Evolutionary conservation across 257 asterid genomes (phyloP), one percentile per base, ranked within the genome.

Genomic region (Mentha longifolia): DNA sequence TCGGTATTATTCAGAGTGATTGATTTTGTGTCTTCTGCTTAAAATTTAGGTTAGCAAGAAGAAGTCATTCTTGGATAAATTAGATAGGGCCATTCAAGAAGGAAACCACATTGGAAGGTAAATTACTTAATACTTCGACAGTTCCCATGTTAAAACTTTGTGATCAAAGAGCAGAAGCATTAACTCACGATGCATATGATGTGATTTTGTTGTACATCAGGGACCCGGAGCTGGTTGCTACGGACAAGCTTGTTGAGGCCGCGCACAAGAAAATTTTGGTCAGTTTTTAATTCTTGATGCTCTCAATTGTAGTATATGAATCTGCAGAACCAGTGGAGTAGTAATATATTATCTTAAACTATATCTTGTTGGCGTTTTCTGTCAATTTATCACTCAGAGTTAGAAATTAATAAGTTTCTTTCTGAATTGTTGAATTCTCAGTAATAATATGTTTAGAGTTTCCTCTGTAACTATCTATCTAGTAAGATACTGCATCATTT

Each of bases 191-290:
- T 42, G 2, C 31, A 28, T 28, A 16, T 6, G 25, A 49, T 66
- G 71, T 12, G 47, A 28, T 69, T 77, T 61, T 47, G 43, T 80
- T 60, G 39, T 74, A 79, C 70, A 70, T 75, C 84, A 93, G 98
- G 95, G 87, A 85, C 80, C 93, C 87, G 45, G 97, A 93, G 81
- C 91, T 79, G 88, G 87, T 88, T 74, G 98, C 97, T 22, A 83
- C 90, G 89, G 87, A 87, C 82, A 84, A 81, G 80, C 96, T 90
- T 57, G 85, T 84, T 43, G 98, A 93, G 89, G 55, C 86, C 81
- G 87, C 95, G 42, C 84, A 86, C 88, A 89, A 84, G 85, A 93
- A 91, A 81, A 92, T 90, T 61, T 74, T 93, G 96, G 98, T 93
- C 76, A 87, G 85, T 79, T n/a, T 35, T 68, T 42, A 45, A 25